Conservation (phyloP, 805 yeast species). For the Yarrowia hollandica region DNA sequence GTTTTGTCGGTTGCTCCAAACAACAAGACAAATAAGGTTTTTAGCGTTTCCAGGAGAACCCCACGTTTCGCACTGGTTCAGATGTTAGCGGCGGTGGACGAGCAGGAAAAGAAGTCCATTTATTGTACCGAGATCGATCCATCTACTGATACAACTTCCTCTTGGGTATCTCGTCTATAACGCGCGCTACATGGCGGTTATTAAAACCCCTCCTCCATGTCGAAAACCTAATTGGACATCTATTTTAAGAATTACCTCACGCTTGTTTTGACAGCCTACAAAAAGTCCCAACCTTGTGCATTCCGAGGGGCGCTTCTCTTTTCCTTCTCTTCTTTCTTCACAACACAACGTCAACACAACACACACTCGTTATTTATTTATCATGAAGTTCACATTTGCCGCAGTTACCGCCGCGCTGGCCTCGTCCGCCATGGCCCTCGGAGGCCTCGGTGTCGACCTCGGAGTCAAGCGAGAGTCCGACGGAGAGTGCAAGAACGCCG, state of each 20-base stretch:
- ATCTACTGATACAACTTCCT: too few relatives aligned
- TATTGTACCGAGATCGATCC: too few relatives aligned
- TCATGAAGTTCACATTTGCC: slow-evolving; percentile 26
- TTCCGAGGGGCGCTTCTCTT: not conserved
- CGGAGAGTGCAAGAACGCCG: slow-evolving; percentile 65
- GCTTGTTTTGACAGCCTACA: slow-evolving; percentile 19
- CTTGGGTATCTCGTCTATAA: too few relatives aligned
- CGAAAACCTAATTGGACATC: too few relatives aligned
- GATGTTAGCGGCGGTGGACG: too few relatives aligned
- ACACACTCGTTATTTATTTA: slow-evolving; percentile 27
- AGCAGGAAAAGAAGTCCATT: too few relatives aligned
- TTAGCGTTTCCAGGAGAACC: not conserved
- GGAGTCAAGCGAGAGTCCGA: slow-evolving; percentile 79
- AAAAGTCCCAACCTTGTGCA: slow-evolving; percentile 14
- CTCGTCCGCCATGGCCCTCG: slow-evolving; percentile 26
- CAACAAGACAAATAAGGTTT: not conserved
- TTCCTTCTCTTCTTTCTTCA: not conserved
- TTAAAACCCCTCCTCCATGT: too few relatives aligned
- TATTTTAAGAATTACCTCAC: slow-evolving; percentile 25
- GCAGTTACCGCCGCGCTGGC: slow-evolving; percentile 28
- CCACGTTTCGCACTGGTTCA: too few relatives aligned
- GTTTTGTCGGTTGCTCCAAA: slow-evolving; percentile 19
- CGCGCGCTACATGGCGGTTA: too few relatives aligned
- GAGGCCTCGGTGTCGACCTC: slow-evolving; percentile 69
- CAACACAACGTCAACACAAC: too few relatives aligned